Conservation (phyloP, 2,329 filamentous ascomycete genomes). For the Ascosphaera apis region DNA sequence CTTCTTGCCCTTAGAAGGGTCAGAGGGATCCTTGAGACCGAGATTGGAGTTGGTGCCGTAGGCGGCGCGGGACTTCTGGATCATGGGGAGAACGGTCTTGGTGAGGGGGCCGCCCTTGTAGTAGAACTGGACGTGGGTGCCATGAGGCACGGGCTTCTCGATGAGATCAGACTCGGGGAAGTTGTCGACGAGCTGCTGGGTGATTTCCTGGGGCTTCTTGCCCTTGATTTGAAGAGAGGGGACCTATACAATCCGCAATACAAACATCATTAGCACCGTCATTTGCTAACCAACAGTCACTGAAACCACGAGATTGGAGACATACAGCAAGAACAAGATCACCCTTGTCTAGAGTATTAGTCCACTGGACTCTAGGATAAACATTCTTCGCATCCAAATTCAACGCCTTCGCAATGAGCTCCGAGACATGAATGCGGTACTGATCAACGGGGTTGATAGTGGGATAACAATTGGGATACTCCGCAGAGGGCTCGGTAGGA, state of each 20-base stretch:
- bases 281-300: not conserved
- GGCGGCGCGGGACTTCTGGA: constrained; percentile 30
- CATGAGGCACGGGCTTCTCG: constrained; percentile 29
- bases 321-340: constrained; percentile 22
- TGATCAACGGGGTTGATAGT: constrained; percentile 24
- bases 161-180: constrained; percentile 37
- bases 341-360: constrained; percentile 23
- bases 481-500: constrained; percentile 14
- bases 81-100: constrained; percentile 33
- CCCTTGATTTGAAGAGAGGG: constrained; percentile 26
- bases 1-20: constrained; percentile 33
- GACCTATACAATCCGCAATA: constrained; percentile 10
- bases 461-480: constrained; percentile 20
- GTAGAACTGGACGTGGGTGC: constrained; percentile 41
- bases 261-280: not conserved
- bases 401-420: constrained; percentile 16
- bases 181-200: constrained; percentile 30
- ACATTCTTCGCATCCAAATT: constrained; percentile 19
- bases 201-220: constrained; percentile 34
- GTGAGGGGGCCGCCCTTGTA: constrained; percentile 36
- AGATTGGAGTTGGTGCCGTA: constrained; percentile 38
- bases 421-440: constrained; percentile 23
- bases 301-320: not conserved
- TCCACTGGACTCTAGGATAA: constrained; percentile 20
- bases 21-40: constrained; percentile 34